Evolutionary conservation across 306 rosid genomes (phyloP), one percentile per base, ranked within the genome.

Genomic region (Ormosia emarginata): DNA sequence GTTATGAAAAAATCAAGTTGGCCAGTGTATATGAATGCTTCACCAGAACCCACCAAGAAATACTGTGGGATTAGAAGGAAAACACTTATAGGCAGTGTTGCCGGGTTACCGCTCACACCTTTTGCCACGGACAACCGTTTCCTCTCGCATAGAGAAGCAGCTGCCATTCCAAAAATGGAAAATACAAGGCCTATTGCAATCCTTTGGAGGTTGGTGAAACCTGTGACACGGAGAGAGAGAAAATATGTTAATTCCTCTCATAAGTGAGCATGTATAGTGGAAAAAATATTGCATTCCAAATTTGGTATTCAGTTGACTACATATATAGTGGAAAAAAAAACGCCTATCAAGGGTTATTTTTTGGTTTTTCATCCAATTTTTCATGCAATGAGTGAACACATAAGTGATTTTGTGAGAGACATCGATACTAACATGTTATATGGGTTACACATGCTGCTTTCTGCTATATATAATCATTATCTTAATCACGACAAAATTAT

Each of bases 1-100:
- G 98, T 93, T 88, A 95, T 93, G 91, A 93, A 95, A 88, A 93
- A 95, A 88, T 91, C 99, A 8, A 95, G 97, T 65, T 95, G 99
- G 71, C 99, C 99, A 0, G 99, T 90, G 89, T 95, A 95, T 69
- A 95, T 95, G 94, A 95, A 95, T 53, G 94, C 99, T 85, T 95
- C 99, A 14, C 97, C 98, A 12, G 99, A 80, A 49, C 98, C 99
- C 59, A 95, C 95, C 80, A 95, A 79, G 75, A 93, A 86, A 84
- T 90, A 95, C 7, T 95, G 99, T 77, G 98, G 99, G 86, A 95
- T 87, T 44, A 95, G 78, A 30, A 89, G 8, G 88, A 89, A 95
- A 52, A 95, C 99, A 18, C 92, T 89, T 49, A 95, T 75, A 4
- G 98, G 97, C 40, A 95, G 81, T 10, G 94, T 83, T 63, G 75